These are phyloP conservation scores for Monosporascus sp. DNA, from an alignment of 2,329 filamentous ascomycete genomes.

Conservation along the genomic window DNA sequence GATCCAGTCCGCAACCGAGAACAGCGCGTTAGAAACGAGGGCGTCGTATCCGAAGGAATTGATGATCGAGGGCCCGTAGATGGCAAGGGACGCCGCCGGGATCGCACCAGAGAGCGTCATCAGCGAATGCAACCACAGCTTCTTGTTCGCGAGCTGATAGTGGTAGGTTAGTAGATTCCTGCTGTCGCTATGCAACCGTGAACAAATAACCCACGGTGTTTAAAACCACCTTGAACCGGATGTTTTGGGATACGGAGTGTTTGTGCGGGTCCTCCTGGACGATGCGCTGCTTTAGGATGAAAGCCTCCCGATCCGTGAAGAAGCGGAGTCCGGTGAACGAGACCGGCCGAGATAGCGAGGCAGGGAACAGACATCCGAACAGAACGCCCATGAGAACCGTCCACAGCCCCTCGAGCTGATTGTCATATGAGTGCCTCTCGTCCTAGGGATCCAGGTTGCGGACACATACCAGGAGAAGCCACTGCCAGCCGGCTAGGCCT, in stretches of 20 bases:
- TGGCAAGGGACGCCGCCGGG: neutral
- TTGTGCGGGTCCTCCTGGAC: neutral
- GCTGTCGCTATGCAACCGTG: neutral
- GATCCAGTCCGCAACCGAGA: conserved; percentile 1
- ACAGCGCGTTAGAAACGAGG: neutral
- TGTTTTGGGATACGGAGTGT: neutral
- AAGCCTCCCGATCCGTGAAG: neutral
- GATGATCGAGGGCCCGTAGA: neutral
- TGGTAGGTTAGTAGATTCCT: neutral
- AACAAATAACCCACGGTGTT: neutral
- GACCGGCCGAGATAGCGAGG: neutral
- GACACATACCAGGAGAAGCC: conserved; percentile 31
- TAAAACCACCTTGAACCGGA: neutral
- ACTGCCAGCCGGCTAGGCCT: conserved; percentile 38
- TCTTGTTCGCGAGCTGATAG: neutral
- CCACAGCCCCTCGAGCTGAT: conserved; percentile 22
- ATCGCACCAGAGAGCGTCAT: neutral
- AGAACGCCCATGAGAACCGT: conserved; percentile 27
- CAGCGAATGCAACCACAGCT: conserved; percentile 1
- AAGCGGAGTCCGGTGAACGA: neutral
- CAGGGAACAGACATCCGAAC: conserved; percentile 10
- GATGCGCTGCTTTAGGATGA: neutral
- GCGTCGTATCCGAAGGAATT: conserved; percentile 1
- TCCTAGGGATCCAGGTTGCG: neutral
- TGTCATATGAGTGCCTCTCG: conserved; percentile 7